Base-by-base conservation (phyloP, 768 basidiomycete genomes). In the Agrocybe praecox region DNA sequence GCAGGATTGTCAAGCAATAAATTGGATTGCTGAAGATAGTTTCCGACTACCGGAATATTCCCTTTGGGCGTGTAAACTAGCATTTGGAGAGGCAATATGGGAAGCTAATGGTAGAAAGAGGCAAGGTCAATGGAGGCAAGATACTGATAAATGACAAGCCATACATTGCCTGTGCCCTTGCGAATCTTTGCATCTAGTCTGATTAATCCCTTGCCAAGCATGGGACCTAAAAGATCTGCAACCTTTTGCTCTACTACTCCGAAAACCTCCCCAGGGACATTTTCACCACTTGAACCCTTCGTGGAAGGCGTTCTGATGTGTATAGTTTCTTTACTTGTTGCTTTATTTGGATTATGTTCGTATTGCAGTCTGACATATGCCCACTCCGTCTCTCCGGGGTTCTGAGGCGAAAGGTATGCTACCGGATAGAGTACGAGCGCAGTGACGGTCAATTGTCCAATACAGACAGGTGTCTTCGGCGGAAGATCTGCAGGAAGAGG, bases 51-150 rank as follows among this genome's bases (percentile, higher is more conserved):
- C 29, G 80, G 75, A 60, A 98, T 89, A 72, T 98, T 95, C 29
- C 93, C 92, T 70, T 96, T 97, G 5, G 94, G 93, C 6, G 96
- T 96, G 72, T 91, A 96, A 26, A 98, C 86, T 36, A 97, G 84
- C 72, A 97, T 82, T 66, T 90, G 89, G 17, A 98, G 79, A 19
- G 88, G 85, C 45, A 96, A 78, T 53, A 94, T 91, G 47, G 91
- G 90, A 51, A 90, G 80, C 92, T 96, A 53, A 32, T 26, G 14
- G 11, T 24, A 46, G 15, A 46, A 26, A n/a, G 24, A 43, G 11
- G 9, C 14, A 5, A 23, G 18, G 24, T n/a, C n/a, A 29, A 46
- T 3, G 29, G 22, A 46, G 8, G 2, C n/a, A 44, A n/a, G 9
- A 52, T 5, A 14, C 5, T 4, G n/a, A 40, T 40, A 12, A 48